These are phyloP conservation scores for Paragyromitra xinjiangensis DNA, from an alignment of 495 filamentous ascomycete species.

Conservation along the genomic window DNA sequence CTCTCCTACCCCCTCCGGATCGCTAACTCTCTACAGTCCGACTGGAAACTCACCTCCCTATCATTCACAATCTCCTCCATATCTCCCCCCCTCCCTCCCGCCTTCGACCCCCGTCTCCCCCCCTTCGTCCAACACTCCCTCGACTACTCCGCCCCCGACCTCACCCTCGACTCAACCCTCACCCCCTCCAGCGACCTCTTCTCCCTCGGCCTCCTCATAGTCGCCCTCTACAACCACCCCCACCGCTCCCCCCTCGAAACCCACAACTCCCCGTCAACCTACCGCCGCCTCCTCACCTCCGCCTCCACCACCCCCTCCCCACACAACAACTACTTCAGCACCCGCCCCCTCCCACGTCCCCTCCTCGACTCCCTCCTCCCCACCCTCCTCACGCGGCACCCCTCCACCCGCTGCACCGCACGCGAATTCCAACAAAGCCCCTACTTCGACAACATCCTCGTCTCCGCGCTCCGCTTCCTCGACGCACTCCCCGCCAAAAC, in stretches of 20 bases:
- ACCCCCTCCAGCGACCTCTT: constrained; percentile 86
- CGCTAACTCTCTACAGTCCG: constrained; percentile 66
- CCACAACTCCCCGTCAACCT: constrained; percentile 77
- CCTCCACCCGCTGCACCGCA: constrained; percentile 85
- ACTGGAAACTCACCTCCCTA: constrained; percentile 97
- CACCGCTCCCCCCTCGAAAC: constrained; percentile 85
- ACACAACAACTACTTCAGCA: constrained; percentile 83
- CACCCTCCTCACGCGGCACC: constrained; percentile 81
- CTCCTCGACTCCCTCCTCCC: constrained; percentile 78
- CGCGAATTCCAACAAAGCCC: constrained; percentile 90
- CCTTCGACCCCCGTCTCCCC: constrained; percentile 86
- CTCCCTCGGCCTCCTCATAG: constrained; percentile 84
- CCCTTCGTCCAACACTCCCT: constrained; percentile 84
- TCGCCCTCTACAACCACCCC: constrained; percentile 92
- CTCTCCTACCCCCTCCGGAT: background rate
- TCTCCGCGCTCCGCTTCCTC: constrained; percentile 93
- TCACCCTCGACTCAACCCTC: constrained; percentile 85
- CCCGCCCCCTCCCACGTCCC: constrained; percentile 79
- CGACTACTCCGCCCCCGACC: constrained; percentile 93
- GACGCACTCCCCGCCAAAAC: constrained; percentile 92
- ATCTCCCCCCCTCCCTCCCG: constrained; percentile 67
- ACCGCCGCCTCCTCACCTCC: constrained; percentile 80
- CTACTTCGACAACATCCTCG: constrained; percentile 95
- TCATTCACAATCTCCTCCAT: constrained; percentile 83
- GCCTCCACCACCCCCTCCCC: constrained; percentile 78